These are phyloP conservation scores for Trichoderma sp. DNA, from an alignment of 2,329 filamentous ascomycete genomes.

Conservation along the genomic window DNA sequence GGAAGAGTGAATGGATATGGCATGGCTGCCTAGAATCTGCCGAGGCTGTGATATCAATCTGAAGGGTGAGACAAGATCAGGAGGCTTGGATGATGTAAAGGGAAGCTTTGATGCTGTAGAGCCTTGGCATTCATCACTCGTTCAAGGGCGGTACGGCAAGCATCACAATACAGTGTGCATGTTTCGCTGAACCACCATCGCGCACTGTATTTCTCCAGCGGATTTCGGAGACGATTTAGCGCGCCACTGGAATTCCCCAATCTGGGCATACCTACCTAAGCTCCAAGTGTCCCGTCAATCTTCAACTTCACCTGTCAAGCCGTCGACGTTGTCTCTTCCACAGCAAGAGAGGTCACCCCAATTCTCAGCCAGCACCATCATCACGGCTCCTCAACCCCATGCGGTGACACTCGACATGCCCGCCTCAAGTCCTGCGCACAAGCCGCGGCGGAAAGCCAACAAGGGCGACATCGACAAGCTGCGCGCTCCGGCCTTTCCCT, in stretches of 20 bases:
- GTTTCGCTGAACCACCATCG: neutral
- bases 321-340: no score
- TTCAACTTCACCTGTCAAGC: neutral
- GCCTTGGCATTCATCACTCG: conserved; percentile 20
- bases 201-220: neutral
- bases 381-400: conserved; percentile 20
- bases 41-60: neutral
- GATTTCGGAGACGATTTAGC: neutral
- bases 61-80: neutral
- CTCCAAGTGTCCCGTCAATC: conserved; percentile 24
- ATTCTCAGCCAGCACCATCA: conserved; percentile 24
- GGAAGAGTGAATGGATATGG: conserved; percentile 87
- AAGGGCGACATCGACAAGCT: conserved; percentile 51
- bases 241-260: conserved; percentile 33
- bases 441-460: conserved; percentile 61
- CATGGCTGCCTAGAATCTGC: conserved; percentile 57
- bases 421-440: conserved; percentile 60
- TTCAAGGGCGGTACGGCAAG: neutral
- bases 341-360: neutral
- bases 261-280: conserved; percentile 2
- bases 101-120: neutral
- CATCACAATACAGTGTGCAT: conserved; percentile 36
- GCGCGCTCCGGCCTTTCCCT: conserved; percentile 75
- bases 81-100: neutral
- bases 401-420: conserved; percentile 38